Conservation (phyloP, 495 filamentous ascomycete genomes). For the Monascus purpureus region DNA sequence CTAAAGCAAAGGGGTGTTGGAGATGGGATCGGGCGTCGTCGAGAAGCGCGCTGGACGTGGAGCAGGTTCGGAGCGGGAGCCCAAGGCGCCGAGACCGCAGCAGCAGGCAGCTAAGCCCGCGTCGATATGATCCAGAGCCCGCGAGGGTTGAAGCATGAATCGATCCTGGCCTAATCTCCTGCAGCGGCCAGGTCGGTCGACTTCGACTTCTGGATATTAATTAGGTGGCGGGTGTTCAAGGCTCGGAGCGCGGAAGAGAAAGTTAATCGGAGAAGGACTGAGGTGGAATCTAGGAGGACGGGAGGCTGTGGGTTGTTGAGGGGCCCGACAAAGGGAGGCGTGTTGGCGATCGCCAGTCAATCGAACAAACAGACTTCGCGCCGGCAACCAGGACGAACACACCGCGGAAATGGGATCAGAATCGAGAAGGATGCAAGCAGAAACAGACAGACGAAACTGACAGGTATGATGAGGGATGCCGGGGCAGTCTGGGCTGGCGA, state of each 20-base stretch:
- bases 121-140: slow-evolving; percentile 15
- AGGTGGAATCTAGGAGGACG: slow-evolving; percentile 2
- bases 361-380: neutral
- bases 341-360: slow-evolving; percentile 19
- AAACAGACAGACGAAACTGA: too few relatives aligned
- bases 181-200: slow-evolving; percentile 15
- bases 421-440: too few relatives aligned
- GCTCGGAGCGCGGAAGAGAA: slow-evolving; percentile 7
- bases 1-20: too few relatives aligned
- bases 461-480: too few relatives aligned
- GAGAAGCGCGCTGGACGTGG: slow-evolving; percentile 24
- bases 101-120: slow-evolving; percentile 14
- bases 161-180: slow-evolving; percentile 14
- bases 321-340: slow-evolving; percentile 9
- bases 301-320: slow-evolving; percentile 25
- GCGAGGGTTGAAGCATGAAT: slow-evolving; percentile 22
- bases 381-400: too few relatives aligned
- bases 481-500: too few relatives aligned
- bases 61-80: slow-evolving; percentile 25
- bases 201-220: slow-evolving; percentile 5
- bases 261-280: too few relatives aligned
- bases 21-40: slow-evolving; percentile 10
- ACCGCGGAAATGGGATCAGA: too few relatives aligned
- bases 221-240: slow-evolving; percentile 1
- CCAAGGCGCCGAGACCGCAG: slow-evolving; percentile 27